A percentile compares a stretch with the other conserved stretches of the same genome.
Conservation (phyloP, 495 filamentous ascomycete species). For the Penicillium lagena region DNA sequence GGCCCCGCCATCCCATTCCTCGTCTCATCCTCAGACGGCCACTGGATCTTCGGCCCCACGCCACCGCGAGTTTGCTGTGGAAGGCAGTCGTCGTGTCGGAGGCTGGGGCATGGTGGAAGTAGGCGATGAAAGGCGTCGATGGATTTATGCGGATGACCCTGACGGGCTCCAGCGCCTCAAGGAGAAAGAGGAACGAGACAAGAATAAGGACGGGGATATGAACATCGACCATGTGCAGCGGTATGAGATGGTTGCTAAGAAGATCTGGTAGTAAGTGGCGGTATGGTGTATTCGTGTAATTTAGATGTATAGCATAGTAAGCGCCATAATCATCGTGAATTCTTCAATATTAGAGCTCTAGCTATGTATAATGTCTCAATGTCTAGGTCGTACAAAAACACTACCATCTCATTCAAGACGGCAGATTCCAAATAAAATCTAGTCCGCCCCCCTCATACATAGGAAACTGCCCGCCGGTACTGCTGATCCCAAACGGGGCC, state of each 20-base stretch:
- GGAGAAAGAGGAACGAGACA: constrained; percentile 62
- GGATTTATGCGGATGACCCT: constrained; percentile 82
- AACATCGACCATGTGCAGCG: constrained; percentile 64
- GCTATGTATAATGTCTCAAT: too few species aligned
- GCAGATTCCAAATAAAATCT: constrained; percentile 48
- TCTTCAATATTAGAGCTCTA: too few species aligned
- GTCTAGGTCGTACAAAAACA: too few species aligned
- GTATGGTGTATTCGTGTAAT: not conserved
- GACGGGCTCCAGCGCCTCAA: constrained; percentile 60
- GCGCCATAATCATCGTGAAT: too few species aligned
- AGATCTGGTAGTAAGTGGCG: constrained; percentile 69
- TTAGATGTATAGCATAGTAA: not conserved
- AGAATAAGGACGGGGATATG: constrained; percentile 47
- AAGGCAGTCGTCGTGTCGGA: constrained; percentile 67
- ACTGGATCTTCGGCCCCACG: constrained; percentile 7
- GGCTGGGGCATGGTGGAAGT: constrained; percentile 82
- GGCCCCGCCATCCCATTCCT: constrained; percentile 6
- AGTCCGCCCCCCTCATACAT: constrained; percentile 44
- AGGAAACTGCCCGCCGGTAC: constrained; percentile 33
- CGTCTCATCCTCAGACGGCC: constrained; percentile 1
- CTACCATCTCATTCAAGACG: constrained; percentile 16
- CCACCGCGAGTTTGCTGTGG: constrained; percentile 49
- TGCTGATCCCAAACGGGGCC: constrained; percentile 45
- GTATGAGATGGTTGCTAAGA: constrained; percentile 90
- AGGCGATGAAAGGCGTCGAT: constrained; percentile 75